phyloP scores from a whole-genome alignment of 352 stramenopile species.

The Hyaloperonospora brassicae region DNA sequence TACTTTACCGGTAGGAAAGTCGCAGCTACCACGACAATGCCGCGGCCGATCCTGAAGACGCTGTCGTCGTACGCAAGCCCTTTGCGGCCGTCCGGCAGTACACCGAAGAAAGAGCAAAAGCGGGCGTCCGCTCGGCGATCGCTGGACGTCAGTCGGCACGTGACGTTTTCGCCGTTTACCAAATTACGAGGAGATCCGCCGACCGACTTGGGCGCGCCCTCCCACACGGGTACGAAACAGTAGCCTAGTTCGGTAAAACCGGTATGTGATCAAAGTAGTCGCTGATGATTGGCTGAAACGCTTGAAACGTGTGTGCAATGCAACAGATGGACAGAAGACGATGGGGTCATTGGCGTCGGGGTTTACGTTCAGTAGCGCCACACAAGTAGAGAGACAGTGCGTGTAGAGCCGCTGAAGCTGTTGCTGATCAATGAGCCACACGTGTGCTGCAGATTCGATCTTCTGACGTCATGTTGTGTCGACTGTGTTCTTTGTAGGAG shows the following conservation, averaged over 20 bases:
- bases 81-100: slow-evolving; percentile 7
- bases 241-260: background rate
- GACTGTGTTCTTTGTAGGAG: slow-evolving; percentile 11
- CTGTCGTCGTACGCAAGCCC: slow-evolving; percentile 27
- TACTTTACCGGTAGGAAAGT: slow-evolving; percentile 1
- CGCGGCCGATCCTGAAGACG: slow-evolving; percentile 63
- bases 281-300: background rate
- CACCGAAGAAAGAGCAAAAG: slow-evolving; percentile 15
- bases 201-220: slow-evolving; percentile 4
- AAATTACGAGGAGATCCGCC: slow-evolving; percentile 29
- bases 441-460: too few species aligned
- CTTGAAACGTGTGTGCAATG: background rate
- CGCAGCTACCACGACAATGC: slow-evolving; percentile 17
- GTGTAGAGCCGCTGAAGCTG: slow-evolving; percentile 1
- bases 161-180: slow-evolving; percentile 75
- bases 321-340: slow-evolving; percentile 13
- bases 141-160: slow-evolving; percentile 27
- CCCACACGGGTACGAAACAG: slow-evolving; percentile 16
- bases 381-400: slow-evolving; percentile 27
- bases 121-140: slow-evolving; percentile 24
- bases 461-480: too few species aligned
- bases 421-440: background rate
- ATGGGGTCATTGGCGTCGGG: slow-evolving; percentile 23
- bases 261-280: background rate
- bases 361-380: slow-evolving; percentile 35